phyloP scores from a whole-genome alignment of 768 basidiomycete species.

The Suillus variegatus region DNA sequence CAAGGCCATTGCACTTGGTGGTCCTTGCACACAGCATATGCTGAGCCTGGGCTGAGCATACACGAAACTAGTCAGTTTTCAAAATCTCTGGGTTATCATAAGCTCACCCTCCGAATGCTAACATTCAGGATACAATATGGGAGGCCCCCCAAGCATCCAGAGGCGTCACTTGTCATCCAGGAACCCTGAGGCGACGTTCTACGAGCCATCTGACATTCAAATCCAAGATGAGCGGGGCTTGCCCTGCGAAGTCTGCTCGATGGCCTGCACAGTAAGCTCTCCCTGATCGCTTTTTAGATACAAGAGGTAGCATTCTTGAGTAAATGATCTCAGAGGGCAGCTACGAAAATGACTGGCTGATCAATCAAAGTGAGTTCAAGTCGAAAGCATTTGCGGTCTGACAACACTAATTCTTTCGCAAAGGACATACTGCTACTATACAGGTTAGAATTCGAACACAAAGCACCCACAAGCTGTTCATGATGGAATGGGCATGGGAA shows the following conservation, averaged over 20 bases:
- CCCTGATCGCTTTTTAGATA: not conserved
- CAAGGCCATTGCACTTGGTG: constrained; percentile 27
- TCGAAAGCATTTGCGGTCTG: not conserved
- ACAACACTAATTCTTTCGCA: not conserved
- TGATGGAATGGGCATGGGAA: too few relatives aligned
- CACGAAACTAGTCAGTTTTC: too few relatives aligned
- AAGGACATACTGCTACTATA: not conserved
- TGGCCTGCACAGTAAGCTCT: not conserved
- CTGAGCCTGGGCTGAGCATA: too few relatives aligned
- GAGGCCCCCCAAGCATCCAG: not conserved
- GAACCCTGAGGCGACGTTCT: not conserved
- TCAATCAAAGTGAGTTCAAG: not conserved
- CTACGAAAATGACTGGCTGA: too few relatives aligned
- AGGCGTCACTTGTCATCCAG: not conserved
- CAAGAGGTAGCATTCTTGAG: not conserved
- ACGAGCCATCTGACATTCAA: not conserved
- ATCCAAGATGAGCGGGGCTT: not conserved
- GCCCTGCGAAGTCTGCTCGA: not conserved
- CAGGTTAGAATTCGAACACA: too few relatives aligned
- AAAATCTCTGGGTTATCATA: too few relatives aligned
- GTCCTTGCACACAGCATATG: not conserved
- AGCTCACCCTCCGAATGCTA: too few relatives aligned
- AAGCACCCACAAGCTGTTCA: not conserved
- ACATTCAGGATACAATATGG: not conserved
- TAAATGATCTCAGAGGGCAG: not conserved